Base-by-base conservation (phyloP, 352 stramenopile species). In the Pythium chondricola region DNA sequence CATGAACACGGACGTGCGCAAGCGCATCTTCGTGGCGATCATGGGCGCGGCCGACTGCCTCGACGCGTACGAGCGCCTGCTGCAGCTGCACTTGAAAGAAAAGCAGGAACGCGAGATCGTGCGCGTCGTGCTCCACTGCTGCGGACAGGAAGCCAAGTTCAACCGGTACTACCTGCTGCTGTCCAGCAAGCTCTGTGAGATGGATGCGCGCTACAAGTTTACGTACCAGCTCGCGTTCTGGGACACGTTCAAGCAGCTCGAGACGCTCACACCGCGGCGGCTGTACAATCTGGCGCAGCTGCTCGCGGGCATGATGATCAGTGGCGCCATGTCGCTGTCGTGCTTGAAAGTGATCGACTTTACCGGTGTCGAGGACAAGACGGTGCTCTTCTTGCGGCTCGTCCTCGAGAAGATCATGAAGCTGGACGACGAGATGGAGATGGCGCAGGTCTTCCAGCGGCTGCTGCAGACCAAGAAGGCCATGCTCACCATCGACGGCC, bases 111-210 rank as follows among this genome's bases (percentile, higher is more conserved):
- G 93, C 22, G 95, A 98, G 56, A 90, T 97, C 48, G 92, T 98
- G 33, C 83, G 94, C 29, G 96, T 98, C 7, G 54, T 99, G 32
- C 60, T 98, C 17, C 92, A 98, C 66, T 98, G 95, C 56, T 86
- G 78, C 32, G 77, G 76, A 0, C 69, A 88, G 45, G 82, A 93
- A 58, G 65, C 71, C 25, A 75, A 83, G 35, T 98, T 97, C 77
- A 98, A 98, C 65, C 88, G 84, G 47, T 98, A 90, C 62, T 99
- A 98, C 65, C 79, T 96, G 30, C 74, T 96, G 55, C 75, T 99
- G 25, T 91, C 88, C 4, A 68, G 82, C 32, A 88, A 95, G 32
- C 74, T 98, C 47, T 98, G 92, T 56, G 85, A 98, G 61, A 96
- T 93, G 63, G 90, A 98, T 55, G 71, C 62, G 29, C 90, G 95